Evolutionary conservation across 306 rosid species (phyloP).

Genomic region (Malus asiatica): DNA sequence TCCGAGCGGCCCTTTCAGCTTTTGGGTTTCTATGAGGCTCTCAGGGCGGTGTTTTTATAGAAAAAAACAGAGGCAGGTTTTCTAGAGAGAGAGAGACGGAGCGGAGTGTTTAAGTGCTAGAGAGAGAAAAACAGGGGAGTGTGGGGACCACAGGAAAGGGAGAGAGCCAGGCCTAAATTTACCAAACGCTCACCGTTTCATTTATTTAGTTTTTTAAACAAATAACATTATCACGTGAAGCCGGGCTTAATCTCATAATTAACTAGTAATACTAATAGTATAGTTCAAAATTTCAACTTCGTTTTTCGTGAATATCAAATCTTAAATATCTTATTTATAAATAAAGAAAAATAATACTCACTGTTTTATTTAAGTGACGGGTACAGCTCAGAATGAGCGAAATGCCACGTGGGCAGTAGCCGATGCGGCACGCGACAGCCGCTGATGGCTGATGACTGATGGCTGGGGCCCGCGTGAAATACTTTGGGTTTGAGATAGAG

Average conservation of each 20-base stretch:
- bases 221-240: too few species aligned
- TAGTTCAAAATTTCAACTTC: accelerated
- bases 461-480: slow-evolving; percentile 40
- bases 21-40: slow-evolving; percentile 32
- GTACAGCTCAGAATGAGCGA: slow-evolving; percentile 37
- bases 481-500: neutral
- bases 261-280: accelerated
- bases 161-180: neutral
- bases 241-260: accelerated
- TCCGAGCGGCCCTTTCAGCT: neutral
- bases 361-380: neutral
- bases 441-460: slow-evolving; percentile 21
- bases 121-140: neutral
- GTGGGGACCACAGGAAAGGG: slow-evolving; percentile 30
- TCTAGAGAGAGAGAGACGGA: neutral
- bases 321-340: accelerated
- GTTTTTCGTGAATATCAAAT: accelerated
- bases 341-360: too few species aligned
- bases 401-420: slow-evolving; percentile 51
- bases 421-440: slow-evolving; percentile 91
- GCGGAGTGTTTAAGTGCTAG: neutral
- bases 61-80: slow-evolving; percentile 2
- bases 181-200: slow-evolving; percentile 2
- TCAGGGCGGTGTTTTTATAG: slow-evolving; percentile 38
- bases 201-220: too few species aligned